Evolutionary conservation across 768 basidiomycete species (phyloP), one percentile per base, ranked within the genome.

Genomic region (Agaricus blazei): DNA sequence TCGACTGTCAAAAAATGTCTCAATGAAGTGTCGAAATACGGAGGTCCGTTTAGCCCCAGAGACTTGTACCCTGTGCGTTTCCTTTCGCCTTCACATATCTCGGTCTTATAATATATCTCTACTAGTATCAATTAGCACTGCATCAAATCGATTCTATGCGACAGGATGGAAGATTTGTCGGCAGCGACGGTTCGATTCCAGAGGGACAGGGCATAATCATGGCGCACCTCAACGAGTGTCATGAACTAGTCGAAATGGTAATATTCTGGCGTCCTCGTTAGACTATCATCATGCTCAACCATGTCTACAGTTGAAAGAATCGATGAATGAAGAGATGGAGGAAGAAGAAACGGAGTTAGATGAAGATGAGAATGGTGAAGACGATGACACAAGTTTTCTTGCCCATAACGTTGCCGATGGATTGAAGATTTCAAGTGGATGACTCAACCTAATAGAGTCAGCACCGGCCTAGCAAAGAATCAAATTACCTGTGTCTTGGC

Each of bases 141-240:
- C 90, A 94, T 69, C 95, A 98, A 74, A 96, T 98, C 60, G 96
- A 98, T 68, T 87, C 86, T 0, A 75, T 97, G 75, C 81, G 95
- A 44, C 87, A 86, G 68, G 97, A 99, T 58, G 97, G 96, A 41
- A 93, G 90, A 64, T 98, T 98, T 64, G 73, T 94, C 26, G 90
- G 92, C 24, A 76, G 81, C 15, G 95, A 97, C 63, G 95, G 96
- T 1, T 75, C 79, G 27, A 83, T 98, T 61, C 96, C 96, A 1
- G 96, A 98, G 68, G 96, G 96, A 2, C 96, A 98, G 67, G 96
- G 92, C 12, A 93, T 96, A 62, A 80, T 98, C 51, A 93, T 93
- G 79, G 95, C 96, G 3, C 93, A 98, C 68, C 73, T 98, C 49
- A 94, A 88, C 60, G 96, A 98, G 70, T 96, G 94, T 57, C 96